A percentile compares a stretch with the other conserved stretches of the same genome.
These are phyloP conservation scores for Leucocoprinus sp. DNA, from an alignment of 768 basidiomycete species.

Conservation along the genomic window DNA sequence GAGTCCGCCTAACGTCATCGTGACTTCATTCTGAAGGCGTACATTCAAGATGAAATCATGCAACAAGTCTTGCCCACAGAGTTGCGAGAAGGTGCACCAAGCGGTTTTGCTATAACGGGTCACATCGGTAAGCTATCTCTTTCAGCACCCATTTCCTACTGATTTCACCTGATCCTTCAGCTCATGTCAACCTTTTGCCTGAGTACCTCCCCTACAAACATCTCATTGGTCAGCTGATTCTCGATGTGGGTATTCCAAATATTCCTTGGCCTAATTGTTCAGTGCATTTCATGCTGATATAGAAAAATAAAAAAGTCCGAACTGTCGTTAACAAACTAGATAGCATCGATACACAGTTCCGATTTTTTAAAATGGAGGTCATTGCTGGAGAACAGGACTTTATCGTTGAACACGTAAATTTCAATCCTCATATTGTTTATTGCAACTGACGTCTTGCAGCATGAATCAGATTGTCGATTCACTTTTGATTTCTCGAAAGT, in stretches of 20 bases:
- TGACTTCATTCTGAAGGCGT: slow-evolving; percentile 2
- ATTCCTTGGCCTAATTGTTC: slow-evolving; percentile 2
- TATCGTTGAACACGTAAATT: slow-evolving; percentile 78
- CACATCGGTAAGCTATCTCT: slow-evolving; percentile 67
- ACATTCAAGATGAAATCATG: slow-evolving; percentile 73
- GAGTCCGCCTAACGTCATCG: slow-evolving; percentile 3
- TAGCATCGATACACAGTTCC: slow-evolving; percentile 75
- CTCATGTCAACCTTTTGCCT: slow-evolving; percentile 84
- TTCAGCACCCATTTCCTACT: neutral
- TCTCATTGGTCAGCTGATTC: slow-evolving; percentile 83
- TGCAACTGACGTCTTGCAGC: slow-evolving; percentile 32
- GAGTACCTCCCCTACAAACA: slow-evolving; percentile 90
- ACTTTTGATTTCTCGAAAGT: slow-evolving; percentile 92
- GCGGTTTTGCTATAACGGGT: slow-evolving; percentile 81
- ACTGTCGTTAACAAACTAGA: slow-evolving; percentile 97
- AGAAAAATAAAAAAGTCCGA: slow-evolving; percentile 82
- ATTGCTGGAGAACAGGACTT: slow-evolving; percentile 87
- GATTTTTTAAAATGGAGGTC: slow-evolving; percentile 95
- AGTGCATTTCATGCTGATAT: neutral
- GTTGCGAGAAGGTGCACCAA: slow-evolving; percentile 70
- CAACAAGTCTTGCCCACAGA: slow-evolving; percentile 74
- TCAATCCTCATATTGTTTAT: neutral
- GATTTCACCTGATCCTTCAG: slow-evolving; percentile 30
- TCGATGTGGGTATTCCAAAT: slow-evolving; percentile 56
- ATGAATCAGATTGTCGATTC: slow-evolving; percentile 81